Base-by-base conservation (phyloP, 139 green algal species). In the Astrephomene gubernaculifera region DNA sequence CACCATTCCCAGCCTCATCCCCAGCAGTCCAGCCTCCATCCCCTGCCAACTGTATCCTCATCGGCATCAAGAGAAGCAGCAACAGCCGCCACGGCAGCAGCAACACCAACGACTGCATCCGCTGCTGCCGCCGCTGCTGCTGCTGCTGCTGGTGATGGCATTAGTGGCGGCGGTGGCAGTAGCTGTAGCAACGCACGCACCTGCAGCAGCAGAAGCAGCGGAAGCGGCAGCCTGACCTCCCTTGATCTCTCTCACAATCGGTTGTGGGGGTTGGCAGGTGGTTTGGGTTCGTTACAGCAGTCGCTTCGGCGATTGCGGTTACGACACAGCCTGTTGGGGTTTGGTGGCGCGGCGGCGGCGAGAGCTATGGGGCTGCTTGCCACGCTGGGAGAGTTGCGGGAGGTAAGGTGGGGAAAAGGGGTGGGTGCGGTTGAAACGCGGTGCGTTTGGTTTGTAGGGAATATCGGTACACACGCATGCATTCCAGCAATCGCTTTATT, bases 191-290 rank as follows among this genome's bases (percentile, higher is more conserved):
- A n/a, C n/a, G n/a, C n/a, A n/a, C n/a, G 57, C 57, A 27, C 57
- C 19, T 33, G 6, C 57, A 1, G 36, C 33, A n/a, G 8, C 65
- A n/a, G 35, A 17, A 43, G 5, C 52, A 1, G 73, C 53, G 19
- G 33, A 52, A 29, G 35, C 53, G 31, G 5, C 73, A 19, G 52
- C 54, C 36, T 82, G 6, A 12, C 41, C 8, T 71, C 5, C 27
- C 74, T 82, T 36, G 74, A 82, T 57, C 38, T 82, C 2, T 71
- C 54, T 38, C 74, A 82, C 74, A 82, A 82, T 22, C 74, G 38
- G 54, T 27, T 82, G 38, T 68, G 71, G 4, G 74, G 74, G 22
- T 39, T 82, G 54, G 38, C 74, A 9, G 38, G 54, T 6, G 54
- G 54, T 6, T 36, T 82, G 54, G 31, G n/a, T n/a, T n/a, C 54